Evolutionary conservation across 2,329 filamentous ascomycete genomes (phyloP).

Genomic region (Ophiostoma tasmaniense): DNA sequence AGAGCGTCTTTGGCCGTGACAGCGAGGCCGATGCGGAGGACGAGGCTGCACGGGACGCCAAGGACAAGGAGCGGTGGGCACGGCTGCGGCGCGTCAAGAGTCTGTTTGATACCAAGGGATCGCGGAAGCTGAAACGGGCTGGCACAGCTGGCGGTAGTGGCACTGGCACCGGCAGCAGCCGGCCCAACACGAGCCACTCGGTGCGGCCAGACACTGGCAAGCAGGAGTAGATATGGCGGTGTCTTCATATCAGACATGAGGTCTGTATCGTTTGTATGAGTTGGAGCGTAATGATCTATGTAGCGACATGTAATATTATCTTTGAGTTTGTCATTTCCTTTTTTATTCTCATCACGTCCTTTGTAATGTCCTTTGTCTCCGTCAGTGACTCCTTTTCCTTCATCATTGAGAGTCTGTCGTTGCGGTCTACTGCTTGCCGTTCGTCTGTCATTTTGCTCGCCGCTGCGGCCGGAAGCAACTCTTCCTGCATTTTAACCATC

Average conservation of each 20-base stretch:
- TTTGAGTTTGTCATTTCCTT: not conserved
- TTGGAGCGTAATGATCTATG: not conserved
- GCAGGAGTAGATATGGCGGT: not conserved
- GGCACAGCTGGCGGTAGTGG: constrained; percentile 9
- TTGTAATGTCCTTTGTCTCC: too few species aligned
- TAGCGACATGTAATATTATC: not conserved
- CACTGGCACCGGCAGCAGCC: constrained; percentile 9
- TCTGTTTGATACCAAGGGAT: constrained; percentile 56
- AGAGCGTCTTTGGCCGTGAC: constrained; percentile 12
- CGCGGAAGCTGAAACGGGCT: constrained; percentile 39
- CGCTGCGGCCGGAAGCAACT: too few species aligned
- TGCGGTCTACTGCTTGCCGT: too few species aligned
- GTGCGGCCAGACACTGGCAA: constrained; percentile 5
- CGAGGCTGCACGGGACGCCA: constrained; percentile 41
- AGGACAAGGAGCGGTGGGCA: constrained; percentile 68
- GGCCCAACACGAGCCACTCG: constrained; percentile 16
- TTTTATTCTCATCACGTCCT: too few species aligned
- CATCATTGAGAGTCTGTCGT: too few species aligned
- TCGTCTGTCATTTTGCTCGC: too few species aligned
- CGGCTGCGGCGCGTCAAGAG: constrained; percentile 63
- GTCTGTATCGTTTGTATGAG: not conserved
- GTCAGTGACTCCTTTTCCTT: too few species aligned
- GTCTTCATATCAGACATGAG: not conserved
- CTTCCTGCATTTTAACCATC: too few species aligned
- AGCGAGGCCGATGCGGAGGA: constrained; percentile 26